Percentiles rank a stretch among this genome's conserved stretches.
Evolutionary conservation across 768 basidiomycete genomes (phyloP).

Genomic region (Leucosporidium scottii): DNA sequence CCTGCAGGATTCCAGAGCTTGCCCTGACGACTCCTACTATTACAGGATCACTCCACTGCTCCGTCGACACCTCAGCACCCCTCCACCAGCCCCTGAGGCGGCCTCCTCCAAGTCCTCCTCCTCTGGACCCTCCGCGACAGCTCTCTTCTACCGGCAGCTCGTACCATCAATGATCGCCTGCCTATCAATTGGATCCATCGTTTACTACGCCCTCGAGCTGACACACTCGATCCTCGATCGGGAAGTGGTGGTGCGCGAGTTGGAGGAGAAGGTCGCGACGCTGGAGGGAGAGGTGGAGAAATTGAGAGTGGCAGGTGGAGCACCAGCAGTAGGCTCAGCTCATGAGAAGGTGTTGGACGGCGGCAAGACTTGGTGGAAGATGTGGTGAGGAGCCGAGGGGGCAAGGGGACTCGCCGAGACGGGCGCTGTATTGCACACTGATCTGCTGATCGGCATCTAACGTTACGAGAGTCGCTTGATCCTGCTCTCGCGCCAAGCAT

Average conservation of each 20-base stretch:
- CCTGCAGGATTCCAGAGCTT: no score
- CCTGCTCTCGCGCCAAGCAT: no score
- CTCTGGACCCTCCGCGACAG: constrained; percentile 11
- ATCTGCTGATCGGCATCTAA: no score
- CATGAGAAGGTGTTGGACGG: background rate
- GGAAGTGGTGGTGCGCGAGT: constrained; percentile 14
- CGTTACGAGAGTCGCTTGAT: no score
- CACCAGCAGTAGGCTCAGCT: background rate
- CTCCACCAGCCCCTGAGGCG: no score
- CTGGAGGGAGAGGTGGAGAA: constrained; percentile 12
- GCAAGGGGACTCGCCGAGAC: no score
- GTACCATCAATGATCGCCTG: constrained; percentile 31
- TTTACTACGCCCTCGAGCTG: constrained; percentile 31
- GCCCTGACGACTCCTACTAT: no score
- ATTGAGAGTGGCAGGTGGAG: background rate
- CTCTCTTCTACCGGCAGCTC: constrained; percentile 27
- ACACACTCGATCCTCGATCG: constrained; percentile 9
- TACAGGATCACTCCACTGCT: no score
- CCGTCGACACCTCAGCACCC: no score
- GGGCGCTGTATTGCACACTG: no score
- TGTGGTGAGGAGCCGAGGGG: constrained; percentile 8
- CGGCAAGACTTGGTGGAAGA: constrained; percentile 17
- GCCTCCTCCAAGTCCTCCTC: no score
- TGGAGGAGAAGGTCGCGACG: background rate
- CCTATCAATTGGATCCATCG: constrained; percentile 27